These are phyloP conservation scores for Mucor mucedo DNA, from an alignment of 371 early-diverging fungal species.

Conservation along the genomic window DNA sequence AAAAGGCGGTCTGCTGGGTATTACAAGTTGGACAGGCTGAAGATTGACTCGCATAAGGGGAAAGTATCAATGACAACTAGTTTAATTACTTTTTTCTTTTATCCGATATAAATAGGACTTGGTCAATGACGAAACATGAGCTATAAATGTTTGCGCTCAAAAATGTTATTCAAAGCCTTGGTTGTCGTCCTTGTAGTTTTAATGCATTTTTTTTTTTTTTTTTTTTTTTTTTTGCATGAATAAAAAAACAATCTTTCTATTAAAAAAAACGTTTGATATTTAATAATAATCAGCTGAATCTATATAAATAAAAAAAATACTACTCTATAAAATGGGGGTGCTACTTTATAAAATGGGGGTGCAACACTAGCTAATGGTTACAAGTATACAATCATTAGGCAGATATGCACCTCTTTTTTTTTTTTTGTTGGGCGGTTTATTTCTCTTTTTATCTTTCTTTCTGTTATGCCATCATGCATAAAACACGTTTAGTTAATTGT, in stretches of 20 bases:
- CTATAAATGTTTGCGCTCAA: not conserved
- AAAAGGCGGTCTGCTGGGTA: not conserved
- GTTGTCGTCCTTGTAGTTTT: not conserved
- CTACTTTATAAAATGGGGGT: slow-evolving; percentile 1
- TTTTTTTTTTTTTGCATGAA: not conserved
- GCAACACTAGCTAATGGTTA: not conserved
- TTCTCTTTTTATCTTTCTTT: not conserved
- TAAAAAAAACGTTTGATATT: slow-evolving; percentile 1
- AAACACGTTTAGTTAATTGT: slow-evolving; percentile 6
- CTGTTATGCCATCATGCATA: not conserved
- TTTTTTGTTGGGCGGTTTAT: not conserved
- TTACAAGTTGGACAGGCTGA: not conserved
- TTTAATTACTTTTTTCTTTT: not conserved
- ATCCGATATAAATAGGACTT: not conserved
- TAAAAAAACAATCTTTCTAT: not conserved
- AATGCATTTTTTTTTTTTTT: not conserved
- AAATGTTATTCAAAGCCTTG: not conserved
- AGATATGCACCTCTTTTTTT: not conserved
- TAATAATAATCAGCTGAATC: slow-evolving; percentile 2
- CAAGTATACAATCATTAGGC: not conserved
- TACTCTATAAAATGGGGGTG: not conserved
- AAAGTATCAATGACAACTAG: not conserved
- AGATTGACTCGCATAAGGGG: too few relatives aligned
- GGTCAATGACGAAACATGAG: slow-evolving; percentile 1
- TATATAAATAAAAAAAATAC: not conserved